phyloP scores from a whole-genome alignment of 176 grass and related monocot genomes.

The Eleusine coracana region DNA sequence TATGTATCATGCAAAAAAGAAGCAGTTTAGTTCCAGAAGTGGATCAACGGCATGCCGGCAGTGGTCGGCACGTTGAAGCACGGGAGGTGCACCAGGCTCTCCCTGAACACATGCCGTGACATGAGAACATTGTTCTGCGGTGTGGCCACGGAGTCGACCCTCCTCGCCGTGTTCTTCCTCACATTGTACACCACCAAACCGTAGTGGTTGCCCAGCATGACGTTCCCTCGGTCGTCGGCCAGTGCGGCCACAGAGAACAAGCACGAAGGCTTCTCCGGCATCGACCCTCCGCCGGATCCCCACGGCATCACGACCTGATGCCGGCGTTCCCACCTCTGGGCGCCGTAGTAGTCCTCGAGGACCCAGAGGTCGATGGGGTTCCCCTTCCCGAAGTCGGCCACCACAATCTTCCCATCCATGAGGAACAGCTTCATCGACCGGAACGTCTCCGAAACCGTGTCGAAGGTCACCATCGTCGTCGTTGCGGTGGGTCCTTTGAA shows the following conservation, averaged over 20 bases:
- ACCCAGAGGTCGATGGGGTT: not conserved
- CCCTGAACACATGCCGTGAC: not conserved
- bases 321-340: not conserved
- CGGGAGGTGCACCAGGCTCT: not conserved
- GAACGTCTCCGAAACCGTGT: not conserved
- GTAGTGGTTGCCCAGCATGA: not conserved
- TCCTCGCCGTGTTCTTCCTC: not conserved
- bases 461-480: not conserved
- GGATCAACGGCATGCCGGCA: not conserved
- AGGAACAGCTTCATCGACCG: not conserved
- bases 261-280: not conserved
- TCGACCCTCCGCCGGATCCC: too few species aligned
- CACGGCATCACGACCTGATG: not conserved
- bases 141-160: not conserved
- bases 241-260: not conserved
- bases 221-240: not conserved
- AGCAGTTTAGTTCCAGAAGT: not conserved
- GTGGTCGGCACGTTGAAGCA: not conserved
- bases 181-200: not conserved
- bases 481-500: too few species aligned
- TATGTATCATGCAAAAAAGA: too few species aligned
- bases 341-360: not conserved
- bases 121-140: not conserved
- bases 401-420: not conserved
- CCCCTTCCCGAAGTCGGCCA: not conserved